Base-by-base conservation (phyloP, 345 rosid genomes). In the Populus alba region DNA sequence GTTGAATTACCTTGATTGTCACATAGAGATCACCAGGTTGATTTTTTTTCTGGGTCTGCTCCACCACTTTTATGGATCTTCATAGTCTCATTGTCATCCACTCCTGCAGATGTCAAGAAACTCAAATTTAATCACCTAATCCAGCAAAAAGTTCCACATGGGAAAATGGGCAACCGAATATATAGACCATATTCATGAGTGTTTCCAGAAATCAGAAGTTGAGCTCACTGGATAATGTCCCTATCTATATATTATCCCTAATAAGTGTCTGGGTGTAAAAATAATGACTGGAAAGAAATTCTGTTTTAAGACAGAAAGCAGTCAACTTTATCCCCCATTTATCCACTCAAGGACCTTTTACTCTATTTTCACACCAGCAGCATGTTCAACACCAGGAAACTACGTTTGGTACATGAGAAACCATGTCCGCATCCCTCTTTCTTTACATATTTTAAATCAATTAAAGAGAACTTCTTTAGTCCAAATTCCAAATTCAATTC, bases 21-120 rank as follows among this genome's bases (percentile, higher is more conserved):
- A 94, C 99, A 71, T 79, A 89, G 51, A 96, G 97, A 88, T 96
- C 98, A 73, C 99, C 99, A 33, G 98, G 98, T 77, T 95, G 99
- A 83, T 86, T 89, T 86, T 90, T 90, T 89, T 33, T 96, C 98
- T 70, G 99, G 99, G 85, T 96, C 99, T 18, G 96, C 97, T 72
- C 99, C 99, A 70, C 99, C 99, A 57, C 83, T 86, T 77, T 91
- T 89, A 73, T 86, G 85, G 68, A 96, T 90, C 91, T 87, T 92
- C 74, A 96, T 77, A 1, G 88, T 92, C 35, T 96, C 97, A 43
- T 85, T 79, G 84, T 91, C 86, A 82, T 94, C 96, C 77, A 94
- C 94, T 70, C 99, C 99, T 96, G 83, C 71, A 87, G 66, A 74
- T 7, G n/a, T 12, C 72, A 49, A 84, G 41, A 59, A 66, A 53